Percentiles rank a stretch among this genome's conserved stretches.
phyloP scores from a whole-genome alignment of 331 rosid species.

The Ulmus americana region DNA sequence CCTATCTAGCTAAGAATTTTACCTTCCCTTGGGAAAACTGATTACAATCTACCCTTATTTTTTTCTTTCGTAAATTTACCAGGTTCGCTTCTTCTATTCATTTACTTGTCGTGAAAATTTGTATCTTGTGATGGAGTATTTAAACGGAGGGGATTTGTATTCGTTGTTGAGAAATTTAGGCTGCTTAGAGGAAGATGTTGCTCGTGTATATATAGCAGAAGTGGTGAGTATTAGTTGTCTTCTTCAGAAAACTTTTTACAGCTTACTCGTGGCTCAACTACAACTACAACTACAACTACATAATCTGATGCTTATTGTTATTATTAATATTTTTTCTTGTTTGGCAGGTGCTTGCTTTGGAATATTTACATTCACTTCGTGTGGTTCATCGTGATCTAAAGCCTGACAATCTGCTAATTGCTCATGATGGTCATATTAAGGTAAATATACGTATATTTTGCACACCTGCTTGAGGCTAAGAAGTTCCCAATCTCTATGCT shows the following conservation, averaged over 20 bases:
- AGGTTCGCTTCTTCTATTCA: conserved; percentile 99
- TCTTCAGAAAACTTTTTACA: conserved; percentile 7
- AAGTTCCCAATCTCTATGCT: background rate
- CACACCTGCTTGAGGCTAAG: background rate
- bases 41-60: conserved; percentile 27
- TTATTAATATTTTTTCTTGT: background rate
- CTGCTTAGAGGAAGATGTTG: conserved; percentile 88
- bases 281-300: conserved; percentile 13
- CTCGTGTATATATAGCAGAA: conserved; percentile 95
- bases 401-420: conserved; percentile 95
- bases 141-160: conserved; percentile 95
- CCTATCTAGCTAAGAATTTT: conserved; percentile 32
- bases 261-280: conserved; percentile 13
- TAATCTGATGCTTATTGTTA: background rate
- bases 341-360: conserved; percentile 88
- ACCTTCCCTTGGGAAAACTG: conserved; percentile 19
- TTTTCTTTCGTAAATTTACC: conserved; percentile 11
- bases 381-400: conserved; percentile 98
- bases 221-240: conserved; percentile 50
- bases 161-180: conserved; percentile 94
- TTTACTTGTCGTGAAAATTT: conserved; percentile 92
- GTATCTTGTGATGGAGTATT: conserved; percentile 98
- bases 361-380: conserved; percentile 79
- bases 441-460: conserved; percentile 23
- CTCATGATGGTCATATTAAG: conserved; percentile 98